Evolutionary conservation across 208 protist species (phyloP).

Genomic region (Wallacemonas sp.): DNA sequence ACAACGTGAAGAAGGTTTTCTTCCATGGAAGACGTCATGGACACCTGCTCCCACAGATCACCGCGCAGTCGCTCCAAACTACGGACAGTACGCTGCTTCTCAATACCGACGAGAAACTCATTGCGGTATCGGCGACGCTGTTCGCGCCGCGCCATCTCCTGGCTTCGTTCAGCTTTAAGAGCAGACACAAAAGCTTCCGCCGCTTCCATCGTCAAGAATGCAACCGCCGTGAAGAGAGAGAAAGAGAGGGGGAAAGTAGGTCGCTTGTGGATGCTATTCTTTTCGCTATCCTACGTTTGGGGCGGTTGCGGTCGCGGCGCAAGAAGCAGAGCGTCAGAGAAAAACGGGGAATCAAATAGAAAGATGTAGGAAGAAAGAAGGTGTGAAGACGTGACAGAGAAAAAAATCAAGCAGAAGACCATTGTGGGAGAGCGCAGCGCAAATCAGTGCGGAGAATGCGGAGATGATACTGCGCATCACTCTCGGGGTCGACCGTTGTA

Average conservation of each 20-base stretch:
- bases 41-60: conserved; percentile 4
- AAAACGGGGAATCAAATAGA: too few relatives aligned
- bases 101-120: conserved; percentile 40
- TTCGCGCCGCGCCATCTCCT: conserved; percentile 37
- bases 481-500: too few relatives aligned
- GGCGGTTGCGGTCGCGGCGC: too few relatives aligned
- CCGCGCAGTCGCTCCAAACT: conserved; percentile 4
- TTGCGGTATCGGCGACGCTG: conserved; percentile 40
- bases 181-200: conserved; percentile 34
- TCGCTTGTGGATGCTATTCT: too few relatives aligned
- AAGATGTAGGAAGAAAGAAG: too few relatives aligned
- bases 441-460: too few relatives aligned
- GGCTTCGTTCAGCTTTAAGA: conserved; percentile 27
- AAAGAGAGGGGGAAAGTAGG: not conserved
- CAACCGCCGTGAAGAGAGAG: not conserved
- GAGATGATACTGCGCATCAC: too few relatives aligned
- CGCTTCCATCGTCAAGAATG: conserved; percentile 26
- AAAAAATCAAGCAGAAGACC: too few relatives aligned
- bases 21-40: conserved; percentile 35
- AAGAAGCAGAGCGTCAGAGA: too few relatives aligned
- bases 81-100: conserved; percentile 1
- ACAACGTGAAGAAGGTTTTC: conserved; percentile 50
- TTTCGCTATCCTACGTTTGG: too few relatives aligned
- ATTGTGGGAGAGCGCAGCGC: too few relatives aligned
- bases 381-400: too few relatives aligned